Percentiles rank a stretch among this genome's conserved stretches.
phyloP scores from a whole-genome alignment of 2,329 filamentous ascomycete genomes.

The Ceratocystis lukuohia region DNA sequence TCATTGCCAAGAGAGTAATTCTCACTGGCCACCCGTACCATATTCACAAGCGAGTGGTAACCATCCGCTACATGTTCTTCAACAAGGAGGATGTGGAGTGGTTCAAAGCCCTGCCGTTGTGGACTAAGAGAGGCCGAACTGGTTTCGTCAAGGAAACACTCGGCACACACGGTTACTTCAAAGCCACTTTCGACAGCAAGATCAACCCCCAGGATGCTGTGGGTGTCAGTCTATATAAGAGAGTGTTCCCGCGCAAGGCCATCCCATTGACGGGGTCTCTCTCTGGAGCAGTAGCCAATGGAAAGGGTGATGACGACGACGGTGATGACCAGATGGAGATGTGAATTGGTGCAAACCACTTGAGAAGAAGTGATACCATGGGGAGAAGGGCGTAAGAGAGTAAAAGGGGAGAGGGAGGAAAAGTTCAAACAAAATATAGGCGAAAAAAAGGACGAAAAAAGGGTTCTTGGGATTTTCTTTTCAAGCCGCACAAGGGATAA shows the following conservation, averaged over 20 bases:
- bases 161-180: constrained; percentile 99
- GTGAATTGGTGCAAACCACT: neutral
- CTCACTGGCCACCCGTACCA: constrained; percentile 95
- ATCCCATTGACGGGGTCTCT: constrained; percentile 33
- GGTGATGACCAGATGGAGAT: constrained; percentile 20
- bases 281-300: constrained; percentile 26
- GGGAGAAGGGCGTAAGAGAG: neutral
- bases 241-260: constrained; percentile 66
- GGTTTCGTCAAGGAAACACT: constrained; percentile 90
- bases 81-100: constrained; percentile 86
- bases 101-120: constrained; percentile 93
- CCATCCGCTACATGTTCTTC: constrained; percentile 99
- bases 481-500: neutral
- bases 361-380: neutral
- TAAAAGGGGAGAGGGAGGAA: neutral
- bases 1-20: constrained; percentile 87
- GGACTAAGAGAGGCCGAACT: constrained; percentile 77
- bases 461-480: constrained; percentile 10
- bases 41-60: constrained; percentile 96
- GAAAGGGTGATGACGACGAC: constrained; percentile 18
- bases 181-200: constrained; percentile 90
- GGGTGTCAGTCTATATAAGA: constrained; percentile 78
- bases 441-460: neutral
- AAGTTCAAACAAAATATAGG: neutral
- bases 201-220: constrained; percentile 94